Evolutionary conservation across 2,329 filamentous ascomycete species (phyloP).

Genomic region (Aspergillus caelatus): DNA sequence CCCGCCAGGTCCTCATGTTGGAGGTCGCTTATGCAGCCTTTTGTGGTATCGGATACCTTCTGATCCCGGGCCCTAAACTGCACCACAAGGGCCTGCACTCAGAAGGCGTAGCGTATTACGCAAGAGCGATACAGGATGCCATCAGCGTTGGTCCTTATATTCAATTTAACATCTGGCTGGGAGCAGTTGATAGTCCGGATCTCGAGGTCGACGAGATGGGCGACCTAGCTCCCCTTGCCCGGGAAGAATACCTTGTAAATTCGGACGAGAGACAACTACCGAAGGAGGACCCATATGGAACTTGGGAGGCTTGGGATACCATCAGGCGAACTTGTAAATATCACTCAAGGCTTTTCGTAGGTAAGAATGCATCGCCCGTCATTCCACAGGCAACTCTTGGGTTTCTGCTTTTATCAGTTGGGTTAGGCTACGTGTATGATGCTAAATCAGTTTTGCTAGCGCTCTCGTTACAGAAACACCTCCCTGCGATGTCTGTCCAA

Average conservation of each 20-base stretch:
- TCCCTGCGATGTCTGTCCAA: constrained; percentile 60
- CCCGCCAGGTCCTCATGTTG: constrained; percentile 83
- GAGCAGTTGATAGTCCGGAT: constrained; percentile 76
- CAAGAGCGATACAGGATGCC: constrained; percentile 79
- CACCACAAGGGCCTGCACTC: constrained; percentile 57
- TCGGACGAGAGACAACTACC: constrained; percentile 38
- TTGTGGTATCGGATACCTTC: constrained; percentile 81
- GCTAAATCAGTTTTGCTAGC: constrained; percentile 44
- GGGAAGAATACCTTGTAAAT: constrained; percentile 41
- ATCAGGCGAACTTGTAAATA: constrained; percentile 87
- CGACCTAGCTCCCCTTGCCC: constrained; percentile 47
- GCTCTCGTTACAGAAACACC: constrained; percentile 59
- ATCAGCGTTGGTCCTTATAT: constrained; percentile 74
- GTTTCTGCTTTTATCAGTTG: not conserved
- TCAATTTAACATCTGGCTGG: constrained; percentile 77
- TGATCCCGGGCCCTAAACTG: constrained; percentile 76
- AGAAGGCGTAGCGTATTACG: constrained; percentile 70
- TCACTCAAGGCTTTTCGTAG: constrained; percentile 75
- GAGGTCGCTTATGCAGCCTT: constrained; percentile 96
- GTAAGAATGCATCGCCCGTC: constrained; percentile 58
- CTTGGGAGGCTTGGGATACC: constrained; percentile 93
- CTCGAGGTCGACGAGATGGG: constrained; percentile 51
- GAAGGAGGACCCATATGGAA: constrained; percentile 70
- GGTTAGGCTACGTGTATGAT: not conserved
- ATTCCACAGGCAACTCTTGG: constrained; percentile 1